A percentile compares a stretch with the other conserved stretches of the same genome.
phyloP scores from a whole-genome alignment of 129 eudicot genomes.

The Artemisia argyi region DNA sequence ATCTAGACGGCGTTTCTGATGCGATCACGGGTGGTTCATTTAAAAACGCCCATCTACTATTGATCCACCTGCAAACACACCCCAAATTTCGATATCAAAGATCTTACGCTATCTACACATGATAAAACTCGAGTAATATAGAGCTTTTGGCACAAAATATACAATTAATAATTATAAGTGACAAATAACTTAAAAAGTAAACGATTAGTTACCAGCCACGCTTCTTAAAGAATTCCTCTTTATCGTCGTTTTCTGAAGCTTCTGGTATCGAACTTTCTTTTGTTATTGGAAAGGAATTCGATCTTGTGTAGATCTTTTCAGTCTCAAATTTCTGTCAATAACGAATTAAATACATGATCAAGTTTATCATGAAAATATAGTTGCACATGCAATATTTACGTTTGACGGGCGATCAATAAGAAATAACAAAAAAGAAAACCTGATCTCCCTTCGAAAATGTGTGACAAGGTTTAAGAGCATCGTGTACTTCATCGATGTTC shows the following conservation, averaged over 20 bases:
- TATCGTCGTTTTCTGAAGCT: too few species aligned
- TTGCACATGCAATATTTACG: too few species aligned
- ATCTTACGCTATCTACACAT: not conserved
- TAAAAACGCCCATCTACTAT: slow-evolving; percentile 72
- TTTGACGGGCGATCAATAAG: not conserved
- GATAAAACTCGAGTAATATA: not conserved
- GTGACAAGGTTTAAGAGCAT: slow-evolving; percentile 29
- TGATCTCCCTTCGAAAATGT: slow-evolving; percentile 38
- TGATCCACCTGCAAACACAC: slow-evolving; percentile 60
- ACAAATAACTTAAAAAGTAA: not conserved
- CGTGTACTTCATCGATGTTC: slow-evolving; percentile 41
- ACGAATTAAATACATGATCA: too few species aligned
- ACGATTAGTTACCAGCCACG: not conserved
- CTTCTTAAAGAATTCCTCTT: too few species aligned
- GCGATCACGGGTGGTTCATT: slow-evolving; percentile 76
- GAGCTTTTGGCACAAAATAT: too few species aligned
- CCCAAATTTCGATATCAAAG: not conserved
- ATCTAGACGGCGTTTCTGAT: slow-evolving; percentile 46
- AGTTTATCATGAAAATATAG: too few species aligned
- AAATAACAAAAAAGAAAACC: slow-evolving; percentile 8
- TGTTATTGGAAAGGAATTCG: too few species aligned
- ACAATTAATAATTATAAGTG: not conserved
- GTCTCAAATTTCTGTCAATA: too few species aligned
- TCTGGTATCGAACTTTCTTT: too few species aligned
- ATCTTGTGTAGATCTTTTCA: too few species aligned